phyloP scores from a whole-genome alignment of 441 rosid genomes.

The Mallotus repandus region DNA sequence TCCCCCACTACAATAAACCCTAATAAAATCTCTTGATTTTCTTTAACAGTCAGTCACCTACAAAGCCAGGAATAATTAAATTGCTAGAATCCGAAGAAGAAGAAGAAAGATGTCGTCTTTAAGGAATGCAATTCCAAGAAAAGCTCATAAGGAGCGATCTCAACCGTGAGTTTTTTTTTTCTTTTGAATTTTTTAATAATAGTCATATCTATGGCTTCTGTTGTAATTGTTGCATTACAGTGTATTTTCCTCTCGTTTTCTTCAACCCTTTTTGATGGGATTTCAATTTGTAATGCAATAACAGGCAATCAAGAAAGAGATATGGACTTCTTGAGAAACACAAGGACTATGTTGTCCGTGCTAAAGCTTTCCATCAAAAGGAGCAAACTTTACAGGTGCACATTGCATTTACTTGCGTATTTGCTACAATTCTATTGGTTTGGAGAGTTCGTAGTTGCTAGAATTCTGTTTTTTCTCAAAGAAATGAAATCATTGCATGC shows the following conservation, averaged over 20 bases:
- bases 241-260: background rate
- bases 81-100: background rate
- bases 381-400: constrained; percentile 58
- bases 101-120: constrained; percentile 60
- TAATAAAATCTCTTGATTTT: too few relatives aligned
- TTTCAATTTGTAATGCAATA: background rate
- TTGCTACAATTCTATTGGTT: too few relatives aligned
- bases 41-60: too few relatives aligned
- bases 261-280: background rate
- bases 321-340: constrained; percentile 89
- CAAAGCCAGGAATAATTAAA: too few relatives aligned
- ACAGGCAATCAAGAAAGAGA: constrained; percentile 60
- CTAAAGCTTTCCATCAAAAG: constrained; percentile 71
- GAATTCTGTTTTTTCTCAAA: too few relatives aligned
- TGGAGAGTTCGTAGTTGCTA: too few relatives aligned
- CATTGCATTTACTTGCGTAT: background rate
- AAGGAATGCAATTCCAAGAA: constrained; percentile 61
- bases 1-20: too few relatives aligned
- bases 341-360: constrained; percentile 85
- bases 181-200: background rate
- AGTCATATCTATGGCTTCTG: background rate
- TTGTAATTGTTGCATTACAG: background rate
- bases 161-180: constrained; percentile 59
- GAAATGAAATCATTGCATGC: too few relatives aligned
- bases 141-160: constrained; percentile 82